Conservation (phyloP, 169 alveolate genomes). For the Plasmodium cynomolgi region DNA sequence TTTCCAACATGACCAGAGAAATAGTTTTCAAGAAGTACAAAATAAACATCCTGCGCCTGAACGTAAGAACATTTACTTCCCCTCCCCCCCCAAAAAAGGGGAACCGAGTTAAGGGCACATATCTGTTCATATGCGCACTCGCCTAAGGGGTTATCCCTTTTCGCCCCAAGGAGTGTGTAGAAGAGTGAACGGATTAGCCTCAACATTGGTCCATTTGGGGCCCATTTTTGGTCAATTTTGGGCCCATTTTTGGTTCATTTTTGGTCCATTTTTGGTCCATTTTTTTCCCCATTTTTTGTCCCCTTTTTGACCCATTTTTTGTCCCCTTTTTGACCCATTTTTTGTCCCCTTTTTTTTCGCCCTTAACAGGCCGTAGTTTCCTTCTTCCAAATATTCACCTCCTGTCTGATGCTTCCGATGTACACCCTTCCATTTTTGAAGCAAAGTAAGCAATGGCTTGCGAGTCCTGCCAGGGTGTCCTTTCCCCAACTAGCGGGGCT, state of each 20-base stretch:
- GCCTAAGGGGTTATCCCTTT: not conserved
- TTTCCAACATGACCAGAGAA: constrained; percentile 73
- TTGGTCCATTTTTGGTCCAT: not conserved
- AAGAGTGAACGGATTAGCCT: not conserved
- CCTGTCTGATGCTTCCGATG: constrained; percentile 53
- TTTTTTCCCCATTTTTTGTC: not conserved
- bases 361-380: constrained; percentile 39
- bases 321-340: not conserved
- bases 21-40: constrained; percentile 40
- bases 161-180: not conserved
- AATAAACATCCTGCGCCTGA: constrained; percentile 41
- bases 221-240: not conserved
- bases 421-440: constrained; percentile 60
- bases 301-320: not conserved
- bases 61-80: constrained; percentile 22
- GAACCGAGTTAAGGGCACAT: not conserved
- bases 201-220: not conserved
- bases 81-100: not conserved
- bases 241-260: no score
- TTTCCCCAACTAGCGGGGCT: no score
- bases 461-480: no score
- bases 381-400: constrained; percentile 51
- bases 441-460: constrained; percentile 1
- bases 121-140: not conserved
- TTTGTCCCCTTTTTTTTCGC: not conserved